Percentiles rank a stretch among this genome's conserved stretches.
Evolutionary conservation across 192 early-diverging fungal species (phyloP).

Genomic region (Backusella psychrophila): DNA sequence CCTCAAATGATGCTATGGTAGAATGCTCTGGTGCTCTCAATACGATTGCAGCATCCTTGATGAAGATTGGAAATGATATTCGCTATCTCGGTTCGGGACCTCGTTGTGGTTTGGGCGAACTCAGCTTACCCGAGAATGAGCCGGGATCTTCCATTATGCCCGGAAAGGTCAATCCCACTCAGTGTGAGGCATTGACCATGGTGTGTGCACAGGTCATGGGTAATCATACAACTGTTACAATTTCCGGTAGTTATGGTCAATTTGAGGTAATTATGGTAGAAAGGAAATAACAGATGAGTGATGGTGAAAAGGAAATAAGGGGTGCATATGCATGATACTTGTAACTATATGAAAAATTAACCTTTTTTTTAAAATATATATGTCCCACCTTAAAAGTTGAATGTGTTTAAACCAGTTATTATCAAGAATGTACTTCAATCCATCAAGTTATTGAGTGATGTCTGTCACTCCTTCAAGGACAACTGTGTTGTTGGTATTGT

Average conservation of each 20-base stretch:
- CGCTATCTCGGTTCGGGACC: conserved; percentile 92
- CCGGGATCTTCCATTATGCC: conserved; percentile 99
- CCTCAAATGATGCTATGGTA: conserved; percentile 95
- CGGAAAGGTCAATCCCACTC: conserved; percentile 98
- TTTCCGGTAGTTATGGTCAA: conserved; percentile 93
- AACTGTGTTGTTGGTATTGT: conserved; percentile 93
- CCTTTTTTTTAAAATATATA: background rate
- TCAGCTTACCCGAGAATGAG: conserved; percentile 95
- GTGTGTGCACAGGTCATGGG: conserved; percentile 98
- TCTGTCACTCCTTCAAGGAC: conserved; percentile 81
- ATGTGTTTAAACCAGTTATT: conserved; percentile 99
- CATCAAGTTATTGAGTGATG: conserved; percentile 80
- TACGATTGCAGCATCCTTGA: conserved; percentile 87
- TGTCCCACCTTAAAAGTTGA: conserved; percentile 53
- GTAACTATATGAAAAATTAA: too few species aligned
- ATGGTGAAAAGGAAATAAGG: background rate
- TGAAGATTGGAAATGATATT: conserved; percentile 99
- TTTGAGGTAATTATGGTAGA: conserved; percentile 68
- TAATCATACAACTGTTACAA: conserved; percentile 89
- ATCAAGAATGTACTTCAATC: conserved; percentile 96
- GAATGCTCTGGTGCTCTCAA: conserved; percentile 93
- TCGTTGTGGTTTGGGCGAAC: conserved; percentile 96
- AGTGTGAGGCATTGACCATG: conserved; percentile 99
- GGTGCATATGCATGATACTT: too few species aligned
- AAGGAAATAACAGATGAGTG: background rate